These are phyloP conservation scores for Eutrema salsugineum DNA, from an alignment of 441 rosid species.

Conservation along the genomic window DNA sequence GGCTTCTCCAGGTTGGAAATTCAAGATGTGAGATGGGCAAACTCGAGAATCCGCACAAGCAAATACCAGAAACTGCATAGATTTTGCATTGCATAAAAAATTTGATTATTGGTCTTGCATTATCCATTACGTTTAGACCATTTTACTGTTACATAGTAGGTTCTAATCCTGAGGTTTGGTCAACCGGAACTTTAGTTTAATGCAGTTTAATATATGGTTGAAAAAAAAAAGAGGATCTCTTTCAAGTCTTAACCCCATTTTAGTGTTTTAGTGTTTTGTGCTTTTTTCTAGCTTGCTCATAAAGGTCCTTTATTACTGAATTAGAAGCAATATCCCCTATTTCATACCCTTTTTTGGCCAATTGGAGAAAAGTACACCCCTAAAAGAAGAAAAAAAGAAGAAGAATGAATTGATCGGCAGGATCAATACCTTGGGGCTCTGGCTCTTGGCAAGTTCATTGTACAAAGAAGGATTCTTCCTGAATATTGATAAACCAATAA, in stretches of 20 bases:
- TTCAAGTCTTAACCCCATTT: not conserved
- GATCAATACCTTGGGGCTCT: slow-evolving; percentile 40
- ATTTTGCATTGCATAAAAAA: too few relatives aligned
- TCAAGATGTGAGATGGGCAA: slow-evolving; percentile 49
- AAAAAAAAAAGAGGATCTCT: not conserved
- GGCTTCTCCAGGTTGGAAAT: slow-evolving; percentile 58
- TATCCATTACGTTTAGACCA: not conserved
- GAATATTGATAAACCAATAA: slow-evolving; percentile 13
- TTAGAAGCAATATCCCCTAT: not conserved
- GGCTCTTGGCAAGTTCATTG: slow-evolving; percentile 35
- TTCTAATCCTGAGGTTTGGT: not conserved
- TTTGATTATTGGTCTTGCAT: too few relatives aligned
- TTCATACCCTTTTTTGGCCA: not conserved
- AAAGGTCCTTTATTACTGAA: not conserved
- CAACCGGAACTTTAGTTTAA: not conserved
- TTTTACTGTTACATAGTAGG: not conserved
- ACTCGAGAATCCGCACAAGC: slow-evolving; percentile 72
- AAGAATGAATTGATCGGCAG: not conserved
- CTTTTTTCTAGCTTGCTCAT: not conserved
- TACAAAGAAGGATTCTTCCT: slow-evolving; percentile 39
- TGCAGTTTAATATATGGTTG: not conserved
- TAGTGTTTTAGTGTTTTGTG: not conserved
- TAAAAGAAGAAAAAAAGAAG: not conserved
- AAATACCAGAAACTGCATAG: slow-evolving; percentile 48
- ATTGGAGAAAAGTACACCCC: not conserved